Conservation (phyloP, 805 yeast species). For the Ogataea nonfermentans region DNA sequence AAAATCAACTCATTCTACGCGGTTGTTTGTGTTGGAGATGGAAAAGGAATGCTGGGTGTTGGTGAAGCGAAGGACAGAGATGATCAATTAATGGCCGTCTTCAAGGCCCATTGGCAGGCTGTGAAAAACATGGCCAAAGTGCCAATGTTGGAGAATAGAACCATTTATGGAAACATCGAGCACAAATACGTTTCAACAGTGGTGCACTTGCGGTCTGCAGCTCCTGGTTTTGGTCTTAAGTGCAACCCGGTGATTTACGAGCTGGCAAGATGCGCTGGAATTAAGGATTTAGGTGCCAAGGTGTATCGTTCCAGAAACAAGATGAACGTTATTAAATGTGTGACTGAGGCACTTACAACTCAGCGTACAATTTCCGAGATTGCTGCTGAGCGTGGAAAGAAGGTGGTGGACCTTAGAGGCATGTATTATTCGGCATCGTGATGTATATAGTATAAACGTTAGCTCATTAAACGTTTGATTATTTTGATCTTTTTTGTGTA, state of each 20-base stretch:
- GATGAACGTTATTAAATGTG: constrained; percentile 90
- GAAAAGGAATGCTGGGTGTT: constrained; percentile 88
- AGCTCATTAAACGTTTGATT: constrained; percentile 23
- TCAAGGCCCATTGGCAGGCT: constrained; percentile 91
- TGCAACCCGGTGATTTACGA: constrained; percentile 89
- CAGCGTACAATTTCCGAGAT: constrained; percentile 84
- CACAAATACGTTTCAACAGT: constrained; percentile 85
- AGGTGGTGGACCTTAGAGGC: constrained; percentile 88
- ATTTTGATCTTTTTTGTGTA: constrained; percentile 56
- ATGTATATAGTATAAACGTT: constrained; percentile 14
- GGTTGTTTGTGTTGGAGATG: constrained; percentile 87
- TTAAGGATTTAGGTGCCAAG: constrained; percentile 88
- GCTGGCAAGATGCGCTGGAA: constrained; percentile 90
- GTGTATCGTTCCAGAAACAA: constrained; percentile 90
- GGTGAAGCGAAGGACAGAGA: constrained; percentile 92
- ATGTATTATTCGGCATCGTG: constrained; percentile 58
- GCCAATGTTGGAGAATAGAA: constrained; percentile 88
- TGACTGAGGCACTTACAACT: constrained; percentile 75
- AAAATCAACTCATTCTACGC: constrained; percentile 81
- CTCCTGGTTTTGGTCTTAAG: constrained; percentile 90
- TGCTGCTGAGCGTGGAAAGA: constrained; percentile 91
- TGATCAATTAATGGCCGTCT: constrained; percentile 69
- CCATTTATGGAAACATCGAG: constrained; percentile 80
- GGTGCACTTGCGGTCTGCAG: constrained; percentile 78
- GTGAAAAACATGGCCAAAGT: constrained; percentile 77